Conservation (phyloP, 371 early-diverging fungal species). For the Phascolomyces articulosus region DNA sequence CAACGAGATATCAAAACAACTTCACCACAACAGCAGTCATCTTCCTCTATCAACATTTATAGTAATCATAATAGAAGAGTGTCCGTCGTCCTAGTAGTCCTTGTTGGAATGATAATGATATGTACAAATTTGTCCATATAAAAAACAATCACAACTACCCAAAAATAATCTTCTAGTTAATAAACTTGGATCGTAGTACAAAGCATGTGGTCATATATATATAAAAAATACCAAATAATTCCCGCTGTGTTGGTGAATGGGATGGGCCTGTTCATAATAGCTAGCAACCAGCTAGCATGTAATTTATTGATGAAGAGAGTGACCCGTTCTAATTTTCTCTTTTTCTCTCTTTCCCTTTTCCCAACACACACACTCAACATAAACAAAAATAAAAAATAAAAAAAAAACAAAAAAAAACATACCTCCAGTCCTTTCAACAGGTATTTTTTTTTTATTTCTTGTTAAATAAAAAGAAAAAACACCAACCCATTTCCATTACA, state of each 20-base stretch:
- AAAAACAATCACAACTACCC: too few species aligned
- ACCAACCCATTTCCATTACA: too few species aligned
- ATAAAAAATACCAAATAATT: not conserved
- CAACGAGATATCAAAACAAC: not conserved
- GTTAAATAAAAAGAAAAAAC: too few species aligned
- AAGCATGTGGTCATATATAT: too few species aligned
- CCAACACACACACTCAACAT: not conserved
- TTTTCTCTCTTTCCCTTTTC: conserved; percentile 18
- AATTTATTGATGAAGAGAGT: not conserved
- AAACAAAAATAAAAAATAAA: not conserved
- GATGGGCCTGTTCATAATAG: too few species aligned
- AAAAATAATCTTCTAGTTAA: too few species aligned
- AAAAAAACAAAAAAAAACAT: too few species aligned
- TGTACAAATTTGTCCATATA: not conserved
- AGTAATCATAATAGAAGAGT: too few species aligned
- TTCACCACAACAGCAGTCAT: not conserved
- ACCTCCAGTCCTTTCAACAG: conserved; percentile 14
- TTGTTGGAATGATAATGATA: not conserved
- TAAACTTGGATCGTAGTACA: too few species aligned
- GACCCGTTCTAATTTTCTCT: conserved; percentile 13
- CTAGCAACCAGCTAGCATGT: too few species aligned
- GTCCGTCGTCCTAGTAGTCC: too few species aligned
- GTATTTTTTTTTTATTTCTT: conserved; percentile 2
- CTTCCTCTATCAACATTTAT: too few species aligned
- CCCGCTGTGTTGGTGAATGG: not conserved